Base-by-base conservation (phyloP, 768 basidiomycete genomes). In the Tephrocybe sp. region DNA sequence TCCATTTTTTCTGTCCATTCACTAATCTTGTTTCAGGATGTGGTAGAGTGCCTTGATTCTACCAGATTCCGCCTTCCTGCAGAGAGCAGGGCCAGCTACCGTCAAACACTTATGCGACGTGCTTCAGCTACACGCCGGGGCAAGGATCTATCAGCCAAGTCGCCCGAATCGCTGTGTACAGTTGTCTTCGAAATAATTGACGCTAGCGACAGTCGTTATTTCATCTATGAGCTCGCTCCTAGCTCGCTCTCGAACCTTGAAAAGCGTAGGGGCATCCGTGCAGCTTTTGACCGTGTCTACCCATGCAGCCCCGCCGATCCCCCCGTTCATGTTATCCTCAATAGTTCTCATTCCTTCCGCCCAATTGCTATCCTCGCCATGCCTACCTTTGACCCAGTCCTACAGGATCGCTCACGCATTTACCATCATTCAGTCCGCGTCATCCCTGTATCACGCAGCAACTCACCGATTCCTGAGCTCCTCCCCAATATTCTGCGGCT, bases 181-280 rank as follows among this genome's bases (percentile, higher is more conserved):
- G 19, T 50, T 24, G 13, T 50, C 19, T 45, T 50, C 18, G 49
- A 50, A 24, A 9, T 50, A 15, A 23, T 45, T 24, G 42, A 45
- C 42, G 12, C 8, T 8, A 31, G 36, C 19, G 18, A 39, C 18
- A 33, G 24, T 11, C 41, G 48, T 8, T 43, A 34, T 18, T 13
- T 19, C 25, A 15, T 11, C 18, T 36, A 29, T 12, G 18, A 30
- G 11, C 36, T 50, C n/a, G 7, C 31, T n/a, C 43, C 43, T 18
- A n/a, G 18, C 22, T 50, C 49, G 4, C 19, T 7, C 16, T 40
- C 27, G 8, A 30, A 30, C n/a, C n/a, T 31, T 13, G 15, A 39
- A 38, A 2, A 9, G 18, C 21, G 25, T n/a, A 15, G 11, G 0
- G 19, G 31, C 21, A 8, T 45, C 11, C 37, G 42, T 3, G 27